Evolutionary conservation across 345 rosid species (phyloP).

Genomic region (Sapria himalayana): DNA sequence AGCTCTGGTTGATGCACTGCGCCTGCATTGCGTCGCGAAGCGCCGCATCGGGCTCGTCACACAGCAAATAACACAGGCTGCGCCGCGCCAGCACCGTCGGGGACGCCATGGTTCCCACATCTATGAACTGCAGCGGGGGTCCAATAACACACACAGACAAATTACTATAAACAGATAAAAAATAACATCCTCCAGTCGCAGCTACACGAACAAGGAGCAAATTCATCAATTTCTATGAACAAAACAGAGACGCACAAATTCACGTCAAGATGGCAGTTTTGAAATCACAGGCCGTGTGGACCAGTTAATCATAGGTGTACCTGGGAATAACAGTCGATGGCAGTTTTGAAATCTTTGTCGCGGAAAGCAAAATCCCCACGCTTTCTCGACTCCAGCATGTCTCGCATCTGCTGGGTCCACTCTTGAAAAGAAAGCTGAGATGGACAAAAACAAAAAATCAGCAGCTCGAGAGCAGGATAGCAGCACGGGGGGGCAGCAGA

Average conservation of each 20-base stretch:
- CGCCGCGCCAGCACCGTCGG: conserved; percentile 86
- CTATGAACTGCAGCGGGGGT: conserved; percentile 60
- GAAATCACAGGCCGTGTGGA: too few relatives aligned
- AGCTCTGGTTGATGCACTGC: conserved; percentile 57
- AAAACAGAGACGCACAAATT: too few relatives aligned
- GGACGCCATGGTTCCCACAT: conserved; percentile 70
- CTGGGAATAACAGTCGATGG: conserved; percentile 88
- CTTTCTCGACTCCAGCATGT: conserved; percentile 80
- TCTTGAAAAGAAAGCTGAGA: conserved; percentile 89
- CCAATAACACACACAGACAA: too few relatives aligned
- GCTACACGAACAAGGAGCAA: too few relatives aligned
- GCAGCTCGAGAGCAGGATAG: too few relatives aligned
- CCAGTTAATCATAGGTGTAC: too few relatives aligned
- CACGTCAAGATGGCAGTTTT: too few relatives aligned
- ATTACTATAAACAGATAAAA: too few relatives aligned
- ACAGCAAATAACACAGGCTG: conserved; percentile 70
- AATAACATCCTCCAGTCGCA: too few relatives aligned
- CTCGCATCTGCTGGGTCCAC: conserved; percentile 97
- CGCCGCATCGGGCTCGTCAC: conserved; percentile 78
- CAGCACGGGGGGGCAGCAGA: too few relatives aligned
- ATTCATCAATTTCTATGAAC: too few relatives aligned
- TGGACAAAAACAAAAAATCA: too few relatives aligned
- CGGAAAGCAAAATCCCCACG: conserved; percentile 87
- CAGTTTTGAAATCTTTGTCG: conserved; percentile 84
- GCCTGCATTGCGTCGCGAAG: conserved; percentile 97